These are phyloP conservation scores for Petunia hybrid DNA, from an alignment of 305 asterid genomes.

Conservation along the genomic window DNA sequence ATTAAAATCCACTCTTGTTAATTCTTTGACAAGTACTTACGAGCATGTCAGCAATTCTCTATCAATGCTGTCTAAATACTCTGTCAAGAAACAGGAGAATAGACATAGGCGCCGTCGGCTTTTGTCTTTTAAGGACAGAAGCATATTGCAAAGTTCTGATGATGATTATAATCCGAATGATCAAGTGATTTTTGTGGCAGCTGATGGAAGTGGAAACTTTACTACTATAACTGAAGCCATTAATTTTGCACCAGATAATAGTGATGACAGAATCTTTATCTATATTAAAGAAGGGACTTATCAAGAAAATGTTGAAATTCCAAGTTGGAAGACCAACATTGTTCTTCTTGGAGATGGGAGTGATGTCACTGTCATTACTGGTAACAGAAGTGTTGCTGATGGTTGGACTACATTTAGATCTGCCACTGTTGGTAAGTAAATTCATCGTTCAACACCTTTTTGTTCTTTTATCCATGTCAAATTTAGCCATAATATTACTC, in stretches of 20 bases:
- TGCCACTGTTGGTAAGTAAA: slow-evolving; percentile 91
- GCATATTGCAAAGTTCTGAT: slow-evolving; percentile 49
- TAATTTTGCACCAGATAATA: slow-evolving; percentile 65
- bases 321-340: slow-evolving; percentile 74
- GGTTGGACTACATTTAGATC: slow-evolving; percentile 97
- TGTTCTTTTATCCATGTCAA: neutral
- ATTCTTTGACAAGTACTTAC: slow-evolving; percentile 44
- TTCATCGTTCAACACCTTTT: neutral
- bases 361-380: slow-evolving; percentile 65
- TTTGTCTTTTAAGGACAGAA: slow-evolving; percentile 52
- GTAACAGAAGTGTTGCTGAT: slow-evolving; percentile 66
- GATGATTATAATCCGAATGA: slow-evolving; percentile 40
- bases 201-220: slow-evolving; percentile 82
- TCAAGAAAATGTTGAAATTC: slow-evolving; percentile 80
- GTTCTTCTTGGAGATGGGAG: slow-evolving; percentile 85
- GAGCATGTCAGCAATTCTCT: slow-evolving; percentile 68
- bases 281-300: slow-evolving; percentile 67
- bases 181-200: slow-evolving; percentile 63
- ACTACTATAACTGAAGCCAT: slow-evolving; percentile 66
- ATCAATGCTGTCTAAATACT: slow-evolving; percentile 49
- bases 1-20: slow-evolving; percentile 50
- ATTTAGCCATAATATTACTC: neutral
- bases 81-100: neutral
- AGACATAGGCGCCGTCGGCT: slow-evolving; percentile 42
- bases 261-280: slow-evolving; percentile 58